Conservation (phyloP, 345 rosid genomes). For the Citropsis articulata region DNA sequence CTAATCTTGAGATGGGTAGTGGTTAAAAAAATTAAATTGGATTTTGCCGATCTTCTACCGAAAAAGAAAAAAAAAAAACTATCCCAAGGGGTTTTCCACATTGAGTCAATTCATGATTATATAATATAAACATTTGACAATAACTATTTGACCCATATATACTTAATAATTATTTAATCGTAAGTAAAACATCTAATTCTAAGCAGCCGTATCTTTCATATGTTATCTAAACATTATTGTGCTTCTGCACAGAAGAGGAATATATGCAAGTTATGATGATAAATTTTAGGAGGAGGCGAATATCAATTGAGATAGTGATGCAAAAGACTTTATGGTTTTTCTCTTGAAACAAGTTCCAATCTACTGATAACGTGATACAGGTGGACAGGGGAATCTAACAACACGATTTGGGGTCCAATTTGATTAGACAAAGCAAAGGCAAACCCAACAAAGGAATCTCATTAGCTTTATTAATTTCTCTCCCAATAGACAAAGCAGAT, state of each 20-base stretch:
- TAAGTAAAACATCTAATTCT: too few species aligned
- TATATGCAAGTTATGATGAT: neutral
- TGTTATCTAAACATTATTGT: neutral
- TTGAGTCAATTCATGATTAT: too few species aligned
- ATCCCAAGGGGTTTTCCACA: too few species aligned
- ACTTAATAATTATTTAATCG: too few species aligned
- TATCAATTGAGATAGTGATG: conserved; percentile 6
- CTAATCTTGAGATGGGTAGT: too few species aligned
- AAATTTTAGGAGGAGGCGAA: neutral
- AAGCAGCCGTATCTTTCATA: neutral
- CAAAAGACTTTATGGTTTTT: conserved; percentile 4
- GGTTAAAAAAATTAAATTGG: too few species aligned
- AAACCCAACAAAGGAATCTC: conserved; percentile 22
- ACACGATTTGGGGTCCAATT: conserved; percentile 26
- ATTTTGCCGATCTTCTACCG: too few species aligned
- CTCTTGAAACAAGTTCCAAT: conserved; percentile 11
- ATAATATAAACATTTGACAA: too few species aligned
- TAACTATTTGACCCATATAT: too few species aligned
- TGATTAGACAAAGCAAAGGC: conserved; percentile 33
- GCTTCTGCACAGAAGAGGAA: neutral
- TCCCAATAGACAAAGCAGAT: conserved; percentile 19
- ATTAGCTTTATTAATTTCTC: neutral
- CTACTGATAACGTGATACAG: conserved; percentile 6
- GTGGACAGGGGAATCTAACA: conserved; percentile 32
- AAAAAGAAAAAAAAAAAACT: too few species aligned